Base-by-base conservation (phyloP, 2,329 filamentous ascomycete species). In the Neurospora crassa region DNA sequence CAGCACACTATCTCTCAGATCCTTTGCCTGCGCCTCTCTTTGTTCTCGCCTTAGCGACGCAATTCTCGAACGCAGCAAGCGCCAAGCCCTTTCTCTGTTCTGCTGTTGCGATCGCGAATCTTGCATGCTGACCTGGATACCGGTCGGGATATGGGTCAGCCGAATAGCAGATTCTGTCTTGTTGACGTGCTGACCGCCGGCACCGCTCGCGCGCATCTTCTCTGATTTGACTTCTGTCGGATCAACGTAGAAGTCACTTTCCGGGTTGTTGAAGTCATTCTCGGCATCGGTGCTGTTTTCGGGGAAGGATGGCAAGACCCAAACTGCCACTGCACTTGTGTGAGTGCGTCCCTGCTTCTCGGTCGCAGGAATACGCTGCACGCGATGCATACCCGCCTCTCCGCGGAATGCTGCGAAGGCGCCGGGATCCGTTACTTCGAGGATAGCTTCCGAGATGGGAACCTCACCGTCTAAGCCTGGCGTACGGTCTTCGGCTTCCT, bases 101-200 rank as follows among this genome's bases (percentile, higher is more conserved):
- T 92, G 89, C 76, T 92, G 90, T 83, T 99, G 96, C 63, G 93
- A 97, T 70, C 96, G 88, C 70, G 90, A 91, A 79, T 99, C 96
- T 80, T 99, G 96, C 87, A 98, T 97, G 14, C 90, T 91, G 16
- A 98, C 94, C 1, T 92, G 89, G 0, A 90, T 96, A 67, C 92
- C 92, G 0, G 94, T 97, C 2, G 96, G 96, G 7, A 91, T 81
- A 83, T 99, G 96, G 1, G 94, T 98, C 77, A 99, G 85, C 11
- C 96, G 91, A 73, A 99, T 92, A 3, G 96, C 96, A 40, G 93
- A 97, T 83, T 99, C 96, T 0, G 96, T 99, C 80, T 95, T 97
- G 83, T 99, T 99, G 79, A 99, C 96, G 81, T 99, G 96, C 83
- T 99, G 96, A 0, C 96, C 96, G 41, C 96, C 96, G 0, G 96